Evolutionary conservation across 1,284 basidiomycete genomes (phyloP).

Genomic region (Pseudozyma hubeiensis): DNA sequence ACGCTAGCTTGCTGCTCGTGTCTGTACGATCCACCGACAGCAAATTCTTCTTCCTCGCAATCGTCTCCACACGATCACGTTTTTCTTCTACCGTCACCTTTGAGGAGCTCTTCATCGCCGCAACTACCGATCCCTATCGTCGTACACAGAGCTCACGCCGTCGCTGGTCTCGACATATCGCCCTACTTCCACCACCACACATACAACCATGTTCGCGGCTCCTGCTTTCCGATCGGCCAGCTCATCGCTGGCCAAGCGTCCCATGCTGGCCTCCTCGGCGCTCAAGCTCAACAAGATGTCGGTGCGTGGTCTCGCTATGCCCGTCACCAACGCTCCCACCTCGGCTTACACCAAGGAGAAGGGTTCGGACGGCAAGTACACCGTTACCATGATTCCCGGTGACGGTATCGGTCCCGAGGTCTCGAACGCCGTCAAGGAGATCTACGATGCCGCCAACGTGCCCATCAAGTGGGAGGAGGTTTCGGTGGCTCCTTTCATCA

Average conservation of each 20-base stretch:
- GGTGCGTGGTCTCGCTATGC: slow-evolving; percentile 57
- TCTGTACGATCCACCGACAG: background rate
- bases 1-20: slow-evolving; percentile 1
- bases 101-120: background rate
- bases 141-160: slow-evolving; percentile 1
- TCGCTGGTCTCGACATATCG: slow-evolving; percentile 1
- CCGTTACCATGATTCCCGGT: slow-evolving; percentile 90
- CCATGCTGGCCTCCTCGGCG: slow-evolving; percentile 45
- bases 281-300: slow-evolving; percentile 47
- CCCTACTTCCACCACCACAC: background rate
- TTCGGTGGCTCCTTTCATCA: slow-evolving; percentile 86
- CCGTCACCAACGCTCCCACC: slow-evolving; percentile 60
- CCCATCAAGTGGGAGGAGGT: slow-evolving; percentile 89
- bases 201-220: slow-evolving; percentile 32
- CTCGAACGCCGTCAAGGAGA: slow-evolving; percentile 91
- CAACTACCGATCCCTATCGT: slow-evolving; percentile 5
- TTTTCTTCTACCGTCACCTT: slow-evolving; percentile 9
- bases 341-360: slow-evolving; percentile 66
- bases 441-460: slow-evolving; percentile 82
- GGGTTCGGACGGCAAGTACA: slow-evolving; percentile 81
- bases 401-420: slow-evolving; percentile 98
- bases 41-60: slow-evolving; percentile 24
- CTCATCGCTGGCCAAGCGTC: slow-evolving; percentile 53
- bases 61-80: slow-evolving; percentile 23
- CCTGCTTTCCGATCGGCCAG: slow-evolving; percentile 48